Percentiles rank a stretch among this genome's conserved stretches.
Conservation (phyloP, 305 asterid genomes). For the Fraxinus nigra region DNA sequence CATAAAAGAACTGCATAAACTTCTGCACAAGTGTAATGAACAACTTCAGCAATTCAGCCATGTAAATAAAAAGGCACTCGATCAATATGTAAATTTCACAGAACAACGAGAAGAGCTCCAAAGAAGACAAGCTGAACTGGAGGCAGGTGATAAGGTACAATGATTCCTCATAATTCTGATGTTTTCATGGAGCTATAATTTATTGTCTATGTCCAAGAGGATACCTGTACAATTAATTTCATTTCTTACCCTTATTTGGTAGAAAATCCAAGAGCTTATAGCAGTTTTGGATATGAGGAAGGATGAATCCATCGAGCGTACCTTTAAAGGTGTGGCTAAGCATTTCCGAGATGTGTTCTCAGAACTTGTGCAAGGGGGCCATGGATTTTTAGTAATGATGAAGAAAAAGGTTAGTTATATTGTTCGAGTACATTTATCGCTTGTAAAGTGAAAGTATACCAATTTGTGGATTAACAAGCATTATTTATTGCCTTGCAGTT, state of each 20-base stretch:
- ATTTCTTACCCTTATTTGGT: conserved; percentile 29
- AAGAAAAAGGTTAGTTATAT: conserved; percentile 81
- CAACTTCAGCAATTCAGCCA: conserved; percentile 93
- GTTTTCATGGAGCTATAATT: conserved; percentile 13
- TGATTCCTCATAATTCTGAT: conserved; percentile 22
- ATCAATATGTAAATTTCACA: conserved; percentile 94
- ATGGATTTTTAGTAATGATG: conserved; percentile 90
- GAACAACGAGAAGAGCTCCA: conserved; percentile 97
- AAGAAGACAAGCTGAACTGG: conserved; percentile 88
- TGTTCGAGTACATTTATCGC: conserved; percentile 7
- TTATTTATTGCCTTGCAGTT: conserved; percentile 14
- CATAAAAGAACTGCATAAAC: conserved; percentile 73
- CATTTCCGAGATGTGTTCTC: conserved; percentile 96
- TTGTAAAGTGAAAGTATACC: background rate
- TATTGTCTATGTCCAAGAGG: conserved; percentile 10
- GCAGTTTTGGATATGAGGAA: conserved; percentile 94
- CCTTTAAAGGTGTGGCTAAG: conserved; percentile 97
- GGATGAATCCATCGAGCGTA: conserved; percentile 98
- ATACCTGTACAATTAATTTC: conserved; percentile 19
- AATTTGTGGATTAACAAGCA: background rate
- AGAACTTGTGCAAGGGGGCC: conserved; percentile 99
- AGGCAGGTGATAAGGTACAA: conserved; percentile 93
- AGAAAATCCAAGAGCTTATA: conserved; percentile 98
- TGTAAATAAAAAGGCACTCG: conserved; percentile 97
- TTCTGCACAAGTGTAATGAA: conserved; percentile 92